phyloP scores from a whole-genome alignment of 1,139 yeast species.

The Saccharomyces hybrid region DNA sequence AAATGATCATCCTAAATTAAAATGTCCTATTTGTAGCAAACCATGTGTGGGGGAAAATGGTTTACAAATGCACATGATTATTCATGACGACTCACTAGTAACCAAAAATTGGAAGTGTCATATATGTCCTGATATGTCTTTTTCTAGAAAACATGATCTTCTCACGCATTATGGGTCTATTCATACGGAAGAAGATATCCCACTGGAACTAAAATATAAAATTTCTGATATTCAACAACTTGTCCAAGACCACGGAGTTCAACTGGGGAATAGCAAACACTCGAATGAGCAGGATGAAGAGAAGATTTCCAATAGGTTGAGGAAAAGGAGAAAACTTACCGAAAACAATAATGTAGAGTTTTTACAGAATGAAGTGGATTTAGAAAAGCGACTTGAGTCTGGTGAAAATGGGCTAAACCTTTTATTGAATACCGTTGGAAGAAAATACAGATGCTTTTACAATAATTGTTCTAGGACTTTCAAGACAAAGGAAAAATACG shows the following conservation, averaged over 20 bases:
- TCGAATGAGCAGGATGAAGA: conserved; percentile 2
- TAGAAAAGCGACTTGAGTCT: conserved; percentile 14
- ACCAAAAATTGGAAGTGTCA: conserved; percentile 58
- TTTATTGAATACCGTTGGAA: conserved; percentile 28
- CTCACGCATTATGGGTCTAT: conserved; percentile 36
- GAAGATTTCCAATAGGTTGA: not conserved
- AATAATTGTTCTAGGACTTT: conserved; percentile 29
- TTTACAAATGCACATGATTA: conserved; percentile 61
- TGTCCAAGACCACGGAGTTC: not conserved
- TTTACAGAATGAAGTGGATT: conserved; percentile 12
- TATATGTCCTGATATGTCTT: conserved; percentile 37
- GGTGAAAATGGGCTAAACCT: conserved; percentile 22
- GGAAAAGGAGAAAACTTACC: conserved; percentile 3
- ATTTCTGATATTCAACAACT: not conserved
- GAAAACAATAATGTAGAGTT: conserved; percentile 7
- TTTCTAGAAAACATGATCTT: conserved; percentile 39
- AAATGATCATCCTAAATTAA: conserved; percentile 62
- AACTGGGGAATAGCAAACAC: not conserved
- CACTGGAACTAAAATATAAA: conserved; percentile 11
- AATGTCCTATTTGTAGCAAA: conserved; percentile 61
- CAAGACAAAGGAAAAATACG: conserved; percentile 28
- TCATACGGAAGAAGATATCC: conserved; percentile 30
- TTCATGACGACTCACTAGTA: conserved; percentile 40
- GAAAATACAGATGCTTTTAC: conserved; percentile 26
- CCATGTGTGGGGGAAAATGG: conserved; percentile 70